A percentile compares a stretch with the other conserved stretches of the same genome.
Conservation (phyloP, 768 basidiomycete species). For the Russula abietina region DNA sequence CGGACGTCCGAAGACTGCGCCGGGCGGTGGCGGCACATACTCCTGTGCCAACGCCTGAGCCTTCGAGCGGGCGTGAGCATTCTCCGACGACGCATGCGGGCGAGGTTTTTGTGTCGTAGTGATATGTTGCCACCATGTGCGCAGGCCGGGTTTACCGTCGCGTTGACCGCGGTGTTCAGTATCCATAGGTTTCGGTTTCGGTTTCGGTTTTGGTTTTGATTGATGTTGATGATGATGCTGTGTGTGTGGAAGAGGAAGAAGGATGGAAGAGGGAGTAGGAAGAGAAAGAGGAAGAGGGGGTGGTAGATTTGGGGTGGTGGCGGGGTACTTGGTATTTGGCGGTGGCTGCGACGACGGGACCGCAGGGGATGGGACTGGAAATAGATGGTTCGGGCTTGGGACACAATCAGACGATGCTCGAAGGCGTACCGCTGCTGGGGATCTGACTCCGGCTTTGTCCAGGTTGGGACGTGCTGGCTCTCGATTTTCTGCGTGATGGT, state of each 20-base stretch:
- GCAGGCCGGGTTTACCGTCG: conserved; percentile 35
- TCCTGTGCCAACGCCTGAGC: too few species aligned
- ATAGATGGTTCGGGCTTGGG: background rate
- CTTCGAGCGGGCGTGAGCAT: too few species aligned
- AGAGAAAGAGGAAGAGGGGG: background rate
- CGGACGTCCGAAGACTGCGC: conserved; percentile 75
- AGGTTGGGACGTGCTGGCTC: background rate
- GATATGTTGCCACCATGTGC: conserved; percentile 81
- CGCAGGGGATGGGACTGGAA: background rate
- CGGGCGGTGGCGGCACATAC: conserved; percentile 35
- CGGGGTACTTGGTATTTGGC: background rate
- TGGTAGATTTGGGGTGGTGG: background rate
- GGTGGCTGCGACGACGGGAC: background rate
- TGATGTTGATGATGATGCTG: conserved; percentile 1
- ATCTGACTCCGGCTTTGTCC: background rate
- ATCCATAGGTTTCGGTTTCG: conserved; percentile 1
- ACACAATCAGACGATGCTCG: background rate
- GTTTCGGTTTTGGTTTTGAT: background rate
- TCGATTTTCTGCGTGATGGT: conserved; percentile 3
- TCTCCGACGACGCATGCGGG: conserved; percentile 33
- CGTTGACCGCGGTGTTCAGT: conserved; percentile 8
- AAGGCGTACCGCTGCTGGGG: background rate
- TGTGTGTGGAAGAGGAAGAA: conserved; percentile 1
- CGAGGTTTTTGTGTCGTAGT: conserved; percentile 55
- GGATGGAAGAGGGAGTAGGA: conserved; percentile 7